phyloP scores from a whole-genome alignment of 371 early-diverging fungal genomes.

The Mortierella sp. region DNA sequence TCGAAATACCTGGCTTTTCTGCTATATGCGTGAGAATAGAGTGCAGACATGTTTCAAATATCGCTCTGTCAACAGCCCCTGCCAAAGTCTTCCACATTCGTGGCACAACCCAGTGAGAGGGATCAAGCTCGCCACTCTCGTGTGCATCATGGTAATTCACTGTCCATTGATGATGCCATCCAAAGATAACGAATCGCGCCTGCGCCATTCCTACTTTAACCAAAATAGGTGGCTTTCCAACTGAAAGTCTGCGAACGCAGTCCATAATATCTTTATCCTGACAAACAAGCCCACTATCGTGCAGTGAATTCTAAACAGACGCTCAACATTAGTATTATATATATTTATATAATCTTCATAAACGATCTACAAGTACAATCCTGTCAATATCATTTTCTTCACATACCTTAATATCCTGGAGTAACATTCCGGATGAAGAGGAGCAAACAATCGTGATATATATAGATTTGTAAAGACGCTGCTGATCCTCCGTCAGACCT shows the following conservation, averaged over 20 bases:
- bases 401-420: constrained; percentile 43
- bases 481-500: not conserved
- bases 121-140: not conserved
- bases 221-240: constrained; percentile 9
- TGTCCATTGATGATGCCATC: constrained; percentile 39
- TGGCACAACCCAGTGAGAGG: constrained; percentile 25
- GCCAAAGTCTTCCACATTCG: constrained; percentile 50
- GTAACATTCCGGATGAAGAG: constrained; percentile 19
- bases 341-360: not conserved
- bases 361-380: too few relatives aligned
- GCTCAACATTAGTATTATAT: not conserved
- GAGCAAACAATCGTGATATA: constrained; percentile 10
- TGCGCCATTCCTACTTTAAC: constrained; percentile 37
- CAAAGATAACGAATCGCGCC: constrained; percentile 36
- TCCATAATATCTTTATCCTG: constrained; percentile 32
- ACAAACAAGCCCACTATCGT: not conserved
- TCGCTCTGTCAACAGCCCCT: constrained; percentile 14
- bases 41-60: constrained; percentile 41
- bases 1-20: constrained; percentile 38
- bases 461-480: constrained; percentile 9
- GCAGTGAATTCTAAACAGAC: constrained; percentile 12
- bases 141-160: constrained; percentile 25
- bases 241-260: constrained; percentile 6
- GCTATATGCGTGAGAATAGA: constrained; percentile 41
- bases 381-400: not conserved